phyloP scores from a whole-genome alignment of 352 stramenopile species.

The Pythium volutum region DNA sequence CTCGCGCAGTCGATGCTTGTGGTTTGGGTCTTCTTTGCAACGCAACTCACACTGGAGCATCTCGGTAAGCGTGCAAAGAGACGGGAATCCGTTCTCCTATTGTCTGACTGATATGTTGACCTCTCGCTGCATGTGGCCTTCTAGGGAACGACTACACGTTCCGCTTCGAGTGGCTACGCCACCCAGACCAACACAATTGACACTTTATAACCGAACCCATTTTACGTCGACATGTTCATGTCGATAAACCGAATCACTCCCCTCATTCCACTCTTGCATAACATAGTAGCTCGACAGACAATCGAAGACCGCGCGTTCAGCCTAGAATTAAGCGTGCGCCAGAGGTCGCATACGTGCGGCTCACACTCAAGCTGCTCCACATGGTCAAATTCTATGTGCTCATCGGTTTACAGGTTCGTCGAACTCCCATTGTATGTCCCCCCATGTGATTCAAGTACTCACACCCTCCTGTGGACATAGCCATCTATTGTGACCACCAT shows the following conservation, averaged over 20 bases:
- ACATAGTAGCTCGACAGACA: too few species aligned
- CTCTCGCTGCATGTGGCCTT: not conserved
- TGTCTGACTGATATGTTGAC: not conserved
- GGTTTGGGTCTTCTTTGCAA: conserved; percentile 26
- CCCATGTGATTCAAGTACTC: conserved; percentile 17
- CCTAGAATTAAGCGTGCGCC: not conserved
- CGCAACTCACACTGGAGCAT: conserved; percentile 22
- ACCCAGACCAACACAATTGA: not conserved
- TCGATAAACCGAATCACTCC: too few species aligned
- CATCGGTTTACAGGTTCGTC: conserved; percentile 12
- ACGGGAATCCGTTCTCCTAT: too few species aligned
- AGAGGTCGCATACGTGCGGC: not conserved
- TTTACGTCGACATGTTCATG: not conserved
- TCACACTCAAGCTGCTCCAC: conserved; percentile 10
- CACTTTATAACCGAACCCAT: not conserved
- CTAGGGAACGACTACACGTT: conserved; percentile 19
- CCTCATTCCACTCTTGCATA: too few species aligned
- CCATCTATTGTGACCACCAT: conserved; percentile 21
- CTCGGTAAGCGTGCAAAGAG: conserved; percentile 2
- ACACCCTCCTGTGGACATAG: too few species aligned
- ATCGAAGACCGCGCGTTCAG: too few species aligned
- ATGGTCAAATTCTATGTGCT: conserved; percentile 15
- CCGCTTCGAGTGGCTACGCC: conserved; percentile 15
- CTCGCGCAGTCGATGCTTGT: conserved; percentile 26
- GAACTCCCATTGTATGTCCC: conserved; percentile 11